Base-by-base conservation (phyloP, 108 stramenopile species). In the Skeletonema costatum region DNA sequence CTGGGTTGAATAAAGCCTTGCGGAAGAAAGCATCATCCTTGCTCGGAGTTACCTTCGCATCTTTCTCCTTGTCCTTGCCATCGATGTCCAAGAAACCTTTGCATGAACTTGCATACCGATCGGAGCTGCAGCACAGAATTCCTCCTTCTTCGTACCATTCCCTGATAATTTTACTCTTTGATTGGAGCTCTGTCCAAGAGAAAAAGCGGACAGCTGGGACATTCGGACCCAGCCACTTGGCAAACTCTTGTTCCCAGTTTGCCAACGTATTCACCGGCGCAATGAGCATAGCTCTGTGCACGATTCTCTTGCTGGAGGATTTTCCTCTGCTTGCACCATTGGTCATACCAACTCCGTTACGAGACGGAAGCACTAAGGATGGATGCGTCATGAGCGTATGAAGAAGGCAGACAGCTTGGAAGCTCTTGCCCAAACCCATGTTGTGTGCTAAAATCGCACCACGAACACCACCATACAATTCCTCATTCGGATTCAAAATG, bases 371-470 rank as follows among this genome's bases (percentile, higher is more conserved):
- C 9, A 73, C 51, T n/a, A 88, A 68, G 19, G 83, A 48, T 13
- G 87, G 88, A 42, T 89, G 82, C 1, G 70, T 80, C 48, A 92
- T 63, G 25, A 93, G 59, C 19, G 92, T 85, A 66, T 92, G 87
- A 48, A 92, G 53, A 41, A 92, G 74, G 19, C 87, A 32, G 25
- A 92, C 66, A 5, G 66, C 66, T 29, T 64, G 73, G 16, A 64
- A 60, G 12, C 16, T 65, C 74, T 76, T 70, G 60, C 86, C 84
- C 33, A 86, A 38, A 17, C 87, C 92, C 90, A 91, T 93, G 19
- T 85, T 87, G 68, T 93, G 92, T 14, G 92, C 93, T 3, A 93
- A 73, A 53, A 93, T 89, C 39, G 85, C 87, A 14, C 92, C 92
- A n/a, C 85, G 86, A 50, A 85, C 64, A 1, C 74, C 70, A 8